Evolutionary conservation across 768 basidiomycete species (phyloP), one percentile per base, ranked within the genome.

Genomic region (Coprinellus micaceus): DNA sequence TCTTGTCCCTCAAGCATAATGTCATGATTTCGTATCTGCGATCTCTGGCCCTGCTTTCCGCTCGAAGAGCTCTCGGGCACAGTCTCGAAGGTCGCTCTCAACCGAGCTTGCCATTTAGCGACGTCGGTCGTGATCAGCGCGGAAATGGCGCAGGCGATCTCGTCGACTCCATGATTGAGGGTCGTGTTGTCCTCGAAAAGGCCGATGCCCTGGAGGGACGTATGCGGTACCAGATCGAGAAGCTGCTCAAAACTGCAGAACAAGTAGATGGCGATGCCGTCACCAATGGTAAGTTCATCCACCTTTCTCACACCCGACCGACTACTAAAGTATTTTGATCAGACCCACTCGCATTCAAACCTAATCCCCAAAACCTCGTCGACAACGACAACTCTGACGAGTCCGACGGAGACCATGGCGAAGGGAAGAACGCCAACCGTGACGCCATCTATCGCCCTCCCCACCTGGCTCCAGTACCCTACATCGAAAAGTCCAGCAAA

Each of bases 201-300:
- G 79, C 89, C 47, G 87, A 88, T 57, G 79, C 83, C 0, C 78
- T 99, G 22, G 95, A 98, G 70, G 77, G 78, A 52, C 86, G 90
- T 65, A 89, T 99, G 81, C 84, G 82, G 47, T 98, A 99, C 69
- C 97, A 98, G 68, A 92, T 99, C 63, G 94, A 98, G 62, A 98
- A 98, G 68, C 82, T 99, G 17, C 82, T 95, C 25, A 81, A 83
- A 58, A 71, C 90, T 4, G 88, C 92, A 1, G 83, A 87, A 55
- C 86, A 89, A 61, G 73, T 78, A 17, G 70, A 75, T 22, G 70
- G 75, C 60, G 63, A 70, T 47, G 67, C 74, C 30, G 70, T 76
- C 13, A 70, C 76, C 4, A 84, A 91, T 58, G 93, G 91, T 91
- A 63, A 56, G 78, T 44, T 4, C 37, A 37, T 13, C 58, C 33